Percentiles rank a stretch among this genome's conserved stretches.
These are phyloP conservation scores for Cyberlindnera veronae DNA, from an alignment of 805 yeast genomes.

Conservation along the genomic window DNA sequence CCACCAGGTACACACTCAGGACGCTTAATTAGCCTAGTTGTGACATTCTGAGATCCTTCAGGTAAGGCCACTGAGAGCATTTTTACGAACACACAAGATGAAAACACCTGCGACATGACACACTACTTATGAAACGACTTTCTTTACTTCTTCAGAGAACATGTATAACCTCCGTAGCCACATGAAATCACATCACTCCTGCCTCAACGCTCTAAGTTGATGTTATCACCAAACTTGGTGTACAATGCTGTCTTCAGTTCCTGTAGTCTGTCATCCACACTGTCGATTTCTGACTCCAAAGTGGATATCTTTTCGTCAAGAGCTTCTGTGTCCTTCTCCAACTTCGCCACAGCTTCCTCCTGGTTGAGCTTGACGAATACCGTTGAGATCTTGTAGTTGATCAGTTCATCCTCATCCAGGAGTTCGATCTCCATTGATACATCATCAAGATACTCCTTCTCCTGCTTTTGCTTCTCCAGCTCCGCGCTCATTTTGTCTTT, in stretches of 20 bases:
- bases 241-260: constrained; percentile 72
- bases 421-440: constrained; percentile 81
- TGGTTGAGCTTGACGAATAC: constrained; percentile 68
- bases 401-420: constrained; percentile 68
- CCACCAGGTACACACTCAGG: constrained; percentile 32
- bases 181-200: no score
- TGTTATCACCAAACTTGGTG: constrained; percentile 84
- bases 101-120: no score
- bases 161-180: no score
- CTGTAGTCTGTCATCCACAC: constrained; percentile 50
- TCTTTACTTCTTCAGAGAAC: no score
- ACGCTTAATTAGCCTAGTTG: no score
- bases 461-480: constrained; percentile 50
- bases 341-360: constrained; percentile 57
- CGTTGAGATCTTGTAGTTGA: constrained; percentile 81
- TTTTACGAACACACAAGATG: no score
- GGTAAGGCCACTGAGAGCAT: no score
- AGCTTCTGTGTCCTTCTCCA: constrained; percentile 58
- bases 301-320: constrained; percentile 48
- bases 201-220: constrained; percentile 69
- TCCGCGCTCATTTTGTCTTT: constrained; percentile 55
- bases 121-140: no score
- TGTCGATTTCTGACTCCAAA: constrained; percentile 45
- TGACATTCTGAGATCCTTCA: no score
- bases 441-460: constrained; percentile 87